Conservation (phyloP, 208 protist species). For the Trypanosoma boissoni region DNA sequence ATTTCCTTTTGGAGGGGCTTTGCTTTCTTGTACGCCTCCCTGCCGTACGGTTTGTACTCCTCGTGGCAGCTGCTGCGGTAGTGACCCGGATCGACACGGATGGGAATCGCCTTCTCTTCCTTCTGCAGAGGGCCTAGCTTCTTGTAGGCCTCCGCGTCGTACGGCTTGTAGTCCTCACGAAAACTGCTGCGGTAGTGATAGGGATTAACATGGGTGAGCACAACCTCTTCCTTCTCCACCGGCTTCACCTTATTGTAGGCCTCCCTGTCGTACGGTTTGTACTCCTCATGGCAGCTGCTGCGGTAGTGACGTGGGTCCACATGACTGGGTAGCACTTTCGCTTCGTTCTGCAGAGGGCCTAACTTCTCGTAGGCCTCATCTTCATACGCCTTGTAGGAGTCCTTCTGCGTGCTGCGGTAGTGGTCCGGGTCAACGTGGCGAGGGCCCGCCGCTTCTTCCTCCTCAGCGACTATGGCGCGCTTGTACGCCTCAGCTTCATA, state of each 20-base stretch:
- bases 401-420: conserved; percentile 28
- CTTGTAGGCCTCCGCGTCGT: conserved; percentile 8
- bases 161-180: neutral
- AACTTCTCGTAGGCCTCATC: neutral
- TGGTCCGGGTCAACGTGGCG: conserved; percentile 22
- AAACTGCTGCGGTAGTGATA: conserved; percentile 31
- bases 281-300: conserved; percentile 22
- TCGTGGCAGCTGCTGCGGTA: conserved; percentile 22
- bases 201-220: conserved; percentile 13
- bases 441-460: neutral
- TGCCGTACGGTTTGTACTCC: conserved; percentile 18
- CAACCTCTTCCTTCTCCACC: neutral
- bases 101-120: conserved; percentile 5
- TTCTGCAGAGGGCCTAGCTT: neutral
- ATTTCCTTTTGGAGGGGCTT: neutral
- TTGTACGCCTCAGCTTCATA: conserved; percentile 9
- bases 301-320: conserved; percentile 19
- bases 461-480: neutral
- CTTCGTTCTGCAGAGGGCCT: neutral
- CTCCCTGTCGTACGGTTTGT: conserved; percentile 11
- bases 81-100: conserved; percentile 14
- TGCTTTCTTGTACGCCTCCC: conserved; percentile 6
- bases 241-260: conserved; percentile 1
- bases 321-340: conserved; percentile 5
- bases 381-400: conserved; percentile 8